Evolutionary conservation across 306 rosid genomes (phyloP), one percentile per base, ranked within the genome.

Genomic region (Vachellia pachyceras): DNA sequence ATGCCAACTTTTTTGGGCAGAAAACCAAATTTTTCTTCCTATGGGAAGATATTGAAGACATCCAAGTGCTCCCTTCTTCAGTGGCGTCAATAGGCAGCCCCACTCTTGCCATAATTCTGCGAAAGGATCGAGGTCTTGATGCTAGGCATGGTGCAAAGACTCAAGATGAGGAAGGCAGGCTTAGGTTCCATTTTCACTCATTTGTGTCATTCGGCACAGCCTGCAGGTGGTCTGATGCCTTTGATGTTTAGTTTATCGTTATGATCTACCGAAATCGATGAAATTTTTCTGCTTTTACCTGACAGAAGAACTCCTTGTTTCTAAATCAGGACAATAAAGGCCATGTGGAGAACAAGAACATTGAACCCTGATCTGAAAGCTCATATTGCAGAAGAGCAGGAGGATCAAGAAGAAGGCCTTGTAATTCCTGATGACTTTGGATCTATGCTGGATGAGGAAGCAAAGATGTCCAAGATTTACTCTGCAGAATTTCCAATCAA

Each of bases 101-200:
- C 57, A 72, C 82, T 15, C 78, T 95, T 78, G 90, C 86, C 73
- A 85, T 95, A 77, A 73, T 90, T 72, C 87, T 95, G 57, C 86
- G 85, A 71, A 83, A 77, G 41, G 98, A 85, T 58, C 90, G 98
- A 77, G 97, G 97, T 13, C 64, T 88, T 42, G 98, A 95, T 76
- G 97, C 97, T 41, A 88, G 89, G 73, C 97, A 90, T 8, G 94
- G 93, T 29, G 98, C 99, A 4, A 95, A 89, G 89, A 69, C 79
- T 69, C 94, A 86, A 86, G 99, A 95, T 58, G 98, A 91, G 77
- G 89, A 95, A 78, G 99, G 98, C 79, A 90, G 98, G 74, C 94
- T 95, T 44, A 89, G 84, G 85, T 95, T 91, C 80, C 89, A 89
- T 87, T 89, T 95, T 78, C 98, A 95, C 18, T 95, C 97, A 57